These are phyloP conservation scores for Pseudocercospora crystallina DNA, from an alignment of 2,329 filamentous ascomycete species.

Conservation along the genomic window DNA sequence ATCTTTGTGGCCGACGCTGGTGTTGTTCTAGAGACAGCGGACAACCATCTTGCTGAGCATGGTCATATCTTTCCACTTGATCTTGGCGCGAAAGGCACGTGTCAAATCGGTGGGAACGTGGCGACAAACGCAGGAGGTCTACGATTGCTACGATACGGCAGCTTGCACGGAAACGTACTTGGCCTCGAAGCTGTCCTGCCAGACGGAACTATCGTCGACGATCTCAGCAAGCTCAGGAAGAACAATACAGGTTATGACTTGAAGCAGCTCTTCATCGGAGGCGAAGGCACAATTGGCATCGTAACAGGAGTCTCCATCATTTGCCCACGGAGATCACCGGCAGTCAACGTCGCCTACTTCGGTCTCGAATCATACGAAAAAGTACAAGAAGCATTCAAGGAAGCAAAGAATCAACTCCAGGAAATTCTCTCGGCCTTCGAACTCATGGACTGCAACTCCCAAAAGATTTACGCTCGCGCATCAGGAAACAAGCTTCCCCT, in stretches of 20 bases:
- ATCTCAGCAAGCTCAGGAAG: constrained; percentile 84
- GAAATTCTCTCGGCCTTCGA: constrained; percentile 98
- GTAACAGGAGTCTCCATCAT: constrained; percentile 88
- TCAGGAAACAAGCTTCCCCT: constrained; percentile 77
- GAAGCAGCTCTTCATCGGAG: constrained; percentile 95
- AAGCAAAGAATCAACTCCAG: constrained; percentile 84
- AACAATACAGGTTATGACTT: constrained; percentile 99
- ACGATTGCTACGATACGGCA: constrained; percentile 86
- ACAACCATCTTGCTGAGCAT: constrained; percentile 78
- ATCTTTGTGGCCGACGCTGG: constrained; percentile 88
- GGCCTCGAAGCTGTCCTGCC: constrained; percentile 92
- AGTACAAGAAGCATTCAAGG: constrained; percentile 79
- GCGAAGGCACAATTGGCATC: constrained; percentile 91
- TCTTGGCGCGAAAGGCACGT: constrained; percentile 95
- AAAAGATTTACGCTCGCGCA: constrained; percentile 72
- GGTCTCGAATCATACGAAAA: constrained; percentile 88
- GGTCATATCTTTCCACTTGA: constrained; percentile 93
- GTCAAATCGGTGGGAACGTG: constrained; percentile 93
- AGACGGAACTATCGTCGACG: constrained; percentile 87
- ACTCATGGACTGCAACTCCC: constrained; percentile 86
- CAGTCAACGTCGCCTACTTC: constrained; percentile 93
- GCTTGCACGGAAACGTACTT: constrained; percentile 87
- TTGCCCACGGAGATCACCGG: constrained; percentile 81
- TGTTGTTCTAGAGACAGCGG: constrained; percentile 83
- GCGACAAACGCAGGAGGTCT: constrained; percentile 94